A percentile compares a stretch with the other conserved stretches of the same genome.
Evolutionary conservation across 2,329 filamentous ascomycete species (phyloP).

Genomic region (Trichoderma harzianum): DNA sequence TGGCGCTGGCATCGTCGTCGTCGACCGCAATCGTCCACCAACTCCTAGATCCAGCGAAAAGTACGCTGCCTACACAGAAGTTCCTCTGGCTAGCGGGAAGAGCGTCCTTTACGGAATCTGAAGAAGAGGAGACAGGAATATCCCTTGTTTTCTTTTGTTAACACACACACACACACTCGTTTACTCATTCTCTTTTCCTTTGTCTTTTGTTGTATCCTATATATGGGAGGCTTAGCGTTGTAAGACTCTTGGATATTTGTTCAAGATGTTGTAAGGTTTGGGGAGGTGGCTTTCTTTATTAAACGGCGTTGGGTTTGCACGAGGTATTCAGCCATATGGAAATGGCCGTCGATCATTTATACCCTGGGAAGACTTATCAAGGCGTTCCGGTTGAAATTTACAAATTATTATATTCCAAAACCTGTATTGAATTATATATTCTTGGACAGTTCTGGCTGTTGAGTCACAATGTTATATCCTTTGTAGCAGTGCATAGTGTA

Average conservation of each 20-base stretch:
- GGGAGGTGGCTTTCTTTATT: neutral
- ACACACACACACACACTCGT: neutral
- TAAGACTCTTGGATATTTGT: neutral
- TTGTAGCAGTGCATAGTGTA: neutral
- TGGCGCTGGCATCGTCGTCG: slow-evolving; percentile 1
- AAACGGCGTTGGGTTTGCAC: neutral
- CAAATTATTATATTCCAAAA: neutral
- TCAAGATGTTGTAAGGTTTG: neutral
- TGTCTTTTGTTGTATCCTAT: neutral
- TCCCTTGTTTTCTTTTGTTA: neutral
- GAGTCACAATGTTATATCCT: neutral
- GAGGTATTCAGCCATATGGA: slow-evolving; percentile 3
- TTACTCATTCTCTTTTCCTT: neutral
- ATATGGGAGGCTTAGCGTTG: neutral
- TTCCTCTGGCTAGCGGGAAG: slow-evolving; percentile 36
- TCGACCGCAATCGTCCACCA: slow-evolving; percentile 9
- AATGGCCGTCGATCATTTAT: slow-evolving; percentile 9
- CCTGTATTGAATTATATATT: neutral
- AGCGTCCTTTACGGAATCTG: slow-evolving; percentile 32
- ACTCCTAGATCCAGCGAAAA: neutral
- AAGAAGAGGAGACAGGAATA: neutral
- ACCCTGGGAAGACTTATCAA: neutral
- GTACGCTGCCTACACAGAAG: slow-evolving; percentile 25
- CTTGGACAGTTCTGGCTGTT: neutral
- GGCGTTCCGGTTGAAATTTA: neutral